Evolutionary conservation across 805 yeast species (phyloP).

Genomic region (Starmerella roubikii): DNA sequence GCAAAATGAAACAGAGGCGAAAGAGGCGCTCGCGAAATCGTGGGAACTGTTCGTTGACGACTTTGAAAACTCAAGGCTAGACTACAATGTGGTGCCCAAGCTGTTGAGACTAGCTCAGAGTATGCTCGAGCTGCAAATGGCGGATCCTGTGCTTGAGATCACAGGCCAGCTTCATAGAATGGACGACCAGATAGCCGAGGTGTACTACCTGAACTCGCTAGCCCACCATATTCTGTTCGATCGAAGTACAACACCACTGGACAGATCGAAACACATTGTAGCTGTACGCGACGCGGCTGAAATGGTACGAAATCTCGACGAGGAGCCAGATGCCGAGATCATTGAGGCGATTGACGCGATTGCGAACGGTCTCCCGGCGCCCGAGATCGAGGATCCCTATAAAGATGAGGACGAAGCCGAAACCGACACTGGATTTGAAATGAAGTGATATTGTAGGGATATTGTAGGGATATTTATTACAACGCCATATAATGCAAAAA

Average conservation of each 20-base stretch:
- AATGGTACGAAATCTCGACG: conserved; percentile 23
- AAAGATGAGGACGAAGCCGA: conserved; percentile 11
- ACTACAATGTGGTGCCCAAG: conserved; percentile 45
- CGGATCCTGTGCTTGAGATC: conserved; percentile 55
- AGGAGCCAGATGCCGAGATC: conserved; percentile 23
- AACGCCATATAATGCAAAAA: too few relatives aligned
- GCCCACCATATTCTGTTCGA: conserved; percentile 32
- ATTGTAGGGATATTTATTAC: too few relatives aligned
- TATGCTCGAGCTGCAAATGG: conserved; percentile 62
- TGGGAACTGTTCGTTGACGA: conserved; percentile 56
- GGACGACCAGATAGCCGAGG: conserved; percentile 73
- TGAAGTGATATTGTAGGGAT: too few relatives aligned
- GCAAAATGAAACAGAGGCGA: conserved; percentile 60
- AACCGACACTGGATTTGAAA: too few relatives aligned
- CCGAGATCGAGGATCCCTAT: conserved; percentile 26
- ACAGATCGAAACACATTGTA: conserved; percentile 27
- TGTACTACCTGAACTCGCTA: conserved; percentile 71
- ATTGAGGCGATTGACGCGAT: conserved; percentile 38
- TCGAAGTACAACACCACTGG: conserved; percentile 2
- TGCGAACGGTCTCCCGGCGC: conserved; percentile 44
- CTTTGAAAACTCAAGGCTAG: conserved; percentile 26
- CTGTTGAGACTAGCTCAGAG: conserved; percentile 57
- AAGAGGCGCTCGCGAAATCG: conserved; percentile 46
- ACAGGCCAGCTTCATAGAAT: conserved; percentile 54
- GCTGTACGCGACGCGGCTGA: conserved; percentile 31